A percentile compares a stretch with the other conserved stretches of the same genome.
phyloP scores from a whole-genome alignment of 768 basidiomycete genomes.

The Suillus tomentosus region DNA sequence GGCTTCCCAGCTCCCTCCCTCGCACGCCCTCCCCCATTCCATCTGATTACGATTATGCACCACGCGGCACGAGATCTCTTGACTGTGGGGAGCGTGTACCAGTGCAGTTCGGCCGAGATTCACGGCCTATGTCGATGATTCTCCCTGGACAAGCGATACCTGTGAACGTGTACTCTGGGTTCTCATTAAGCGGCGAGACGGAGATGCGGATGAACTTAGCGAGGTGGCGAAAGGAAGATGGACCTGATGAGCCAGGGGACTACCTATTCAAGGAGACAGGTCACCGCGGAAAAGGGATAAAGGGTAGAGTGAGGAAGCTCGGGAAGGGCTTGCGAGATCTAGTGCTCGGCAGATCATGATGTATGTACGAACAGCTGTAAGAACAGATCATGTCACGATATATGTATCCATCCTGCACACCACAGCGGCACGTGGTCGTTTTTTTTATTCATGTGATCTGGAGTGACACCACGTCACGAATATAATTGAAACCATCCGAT shows the following conservation, averaged over 20 bases:
- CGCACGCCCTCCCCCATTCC: slow-evolving; percentile 31
- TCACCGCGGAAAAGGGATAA: slow-evolving; percentile 23
- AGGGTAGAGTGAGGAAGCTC: slow-evolving; percentile 30
- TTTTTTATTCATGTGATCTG: slow-evolving; percentile 5
- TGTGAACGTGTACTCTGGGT: slow-evolving; percentile 36
- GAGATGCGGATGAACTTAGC: slow-evolving; percentile 60
- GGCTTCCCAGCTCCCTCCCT: slow-evolving; percentile 25
- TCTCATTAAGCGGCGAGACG: slow-evolving; percentile 61
- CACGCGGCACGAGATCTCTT: slow-evolving; percentile 37
- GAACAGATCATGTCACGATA: slow-evolving; percentile 5
- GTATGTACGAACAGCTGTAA: slow-evolving; percentile 4
- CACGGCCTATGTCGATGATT: slow-evolving; percentile 33
- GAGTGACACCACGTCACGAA: not conserved
- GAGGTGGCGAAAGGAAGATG: slow-evolving; percentile 33
- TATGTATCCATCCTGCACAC: not conserved
- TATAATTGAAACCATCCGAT: not conserved
- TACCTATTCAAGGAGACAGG: slow-evolving; percentile 33
- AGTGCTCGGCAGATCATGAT: slow-evolving; percentile 29
- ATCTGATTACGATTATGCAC: slow-evolving; percentile 24
- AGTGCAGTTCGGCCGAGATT: slow-evolving; percentile 20
- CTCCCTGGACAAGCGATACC: slow-evolving; percentile 23
- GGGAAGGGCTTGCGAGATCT: slow-evolving; percentile 35
- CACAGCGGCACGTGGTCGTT: not conserved
- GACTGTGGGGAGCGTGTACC: slow-evolving; percentile 27
- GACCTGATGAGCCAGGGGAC: slow-evolving; percentile 31